Evolutionary conservation across 148 eudicot genomes (phyloP).

Genomic region (Polygonum aviculare): DNA sequence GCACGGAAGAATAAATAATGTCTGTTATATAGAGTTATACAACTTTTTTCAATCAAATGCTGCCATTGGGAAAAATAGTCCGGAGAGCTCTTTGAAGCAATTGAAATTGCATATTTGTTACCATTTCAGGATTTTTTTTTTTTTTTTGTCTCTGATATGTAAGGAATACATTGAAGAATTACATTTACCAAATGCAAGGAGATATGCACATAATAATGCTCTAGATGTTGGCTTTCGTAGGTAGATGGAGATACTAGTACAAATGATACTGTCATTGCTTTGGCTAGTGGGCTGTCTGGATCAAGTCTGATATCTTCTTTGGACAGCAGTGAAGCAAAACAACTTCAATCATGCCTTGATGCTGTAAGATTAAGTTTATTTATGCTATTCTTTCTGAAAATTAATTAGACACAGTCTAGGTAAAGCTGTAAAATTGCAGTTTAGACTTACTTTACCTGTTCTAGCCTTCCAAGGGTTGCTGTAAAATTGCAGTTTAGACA

Average conservation of each 20-base stretch:
- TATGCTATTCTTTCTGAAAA: not conserved
- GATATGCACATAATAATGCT: not conserved
- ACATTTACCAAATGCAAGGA: not conserved
- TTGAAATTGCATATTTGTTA: not conserved
- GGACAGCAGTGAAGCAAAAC: conserved; percentile 57
- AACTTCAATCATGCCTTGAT: conserved; percentile 87
- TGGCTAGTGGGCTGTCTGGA: conserved; percentile 94
- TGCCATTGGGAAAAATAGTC: not conserved
- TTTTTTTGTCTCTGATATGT: not conserved
- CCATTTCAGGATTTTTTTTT: not conserved
- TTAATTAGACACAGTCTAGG: not conserved
- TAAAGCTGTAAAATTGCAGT: not conserved
- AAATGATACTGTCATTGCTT: conserved; percentile 90
- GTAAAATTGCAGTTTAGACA: not conserved
- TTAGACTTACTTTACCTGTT: not conserved
- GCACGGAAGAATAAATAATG: not conserved
- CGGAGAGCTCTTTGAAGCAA: not conserved
- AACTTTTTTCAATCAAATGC: not conserved
- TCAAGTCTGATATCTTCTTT: conserved; percentile 45
- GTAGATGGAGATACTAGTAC: conserved; percentile 99
- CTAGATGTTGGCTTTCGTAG: conserved; percentile 32
- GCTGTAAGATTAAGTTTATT: conserved; percentile 51
- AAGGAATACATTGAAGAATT: not conserved
- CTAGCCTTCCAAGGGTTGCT: not conserved
- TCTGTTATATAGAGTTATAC: not conserved